Evolutionary conservation across 768 basidiomycete species (phyloP).

Genomic region (Pulveroboletus sp.): DNA sequence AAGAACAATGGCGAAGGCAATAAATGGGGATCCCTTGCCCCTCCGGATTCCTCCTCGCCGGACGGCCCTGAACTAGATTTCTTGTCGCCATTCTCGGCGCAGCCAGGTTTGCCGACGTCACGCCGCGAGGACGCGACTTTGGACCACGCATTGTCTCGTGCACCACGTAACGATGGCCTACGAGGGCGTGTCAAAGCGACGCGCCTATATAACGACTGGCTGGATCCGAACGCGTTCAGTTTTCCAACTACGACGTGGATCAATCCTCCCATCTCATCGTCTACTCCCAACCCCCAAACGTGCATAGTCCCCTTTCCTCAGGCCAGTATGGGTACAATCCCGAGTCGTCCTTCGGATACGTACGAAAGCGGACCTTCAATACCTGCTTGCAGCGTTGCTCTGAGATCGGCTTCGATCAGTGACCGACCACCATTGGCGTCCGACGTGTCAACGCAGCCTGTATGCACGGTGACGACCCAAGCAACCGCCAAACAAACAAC

Average conservation of each 20-base stretch:
- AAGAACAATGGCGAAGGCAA: constrained; percentile 3
- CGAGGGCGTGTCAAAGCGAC: background rate
- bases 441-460: too few relatives aligned
- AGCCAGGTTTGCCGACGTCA: background rate
- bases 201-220: background rate
- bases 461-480: constrained; percentile 7
- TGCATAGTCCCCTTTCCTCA: background rate
- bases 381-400: background rate
- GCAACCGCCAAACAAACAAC: background rate
- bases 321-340: background rate
- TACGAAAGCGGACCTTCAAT: background rate
- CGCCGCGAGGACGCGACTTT: background rate
- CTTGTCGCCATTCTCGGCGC: background rate
- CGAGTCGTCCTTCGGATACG: background rate
- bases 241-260: background rate
- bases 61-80: background rate
- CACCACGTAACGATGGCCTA: background rate
- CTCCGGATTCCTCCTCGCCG: constrained; percentile 25
- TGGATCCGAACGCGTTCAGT: background rate
- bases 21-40: constrained; percentile 8
- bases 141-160: constrained; percentile 2
- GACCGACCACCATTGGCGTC: too few relatives aligned
- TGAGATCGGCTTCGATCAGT: background rate
- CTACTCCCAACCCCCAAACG: background rate
- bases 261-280: too few relatives aligned